Percentiles rank a stretch among this genome's conserved stretches.
Evolutionary conservation across 2,329 filamentous ascomycete species (phyloP).

Genomic region (Cladosporium sp.): DNA sequence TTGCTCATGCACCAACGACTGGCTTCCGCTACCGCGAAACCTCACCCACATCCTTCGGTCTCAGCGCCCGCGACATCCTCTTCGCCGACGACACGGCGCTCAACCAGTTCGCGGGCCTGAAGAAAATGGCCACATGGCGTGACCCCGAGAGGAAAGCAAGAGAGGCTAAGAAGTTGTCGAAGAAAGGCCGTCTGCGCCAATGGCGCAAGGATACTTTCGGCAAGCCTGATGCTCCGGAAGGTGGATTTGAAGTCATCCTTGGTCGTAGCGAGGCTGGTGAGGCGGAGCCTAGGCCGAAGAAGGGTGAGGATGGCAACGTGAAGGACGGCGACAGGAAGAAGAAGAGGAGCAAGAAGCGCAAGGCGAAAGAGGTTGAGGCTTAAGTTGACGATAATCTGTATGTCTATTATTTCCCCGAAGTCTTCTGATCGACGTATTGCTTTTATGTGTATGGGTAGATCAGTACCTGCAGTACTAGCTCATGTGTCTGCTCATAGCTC

Average conservation of each 20-base stretch:
- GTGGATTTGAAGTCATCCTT: conserved; percentile 35
- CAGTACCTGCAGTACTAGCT: too few species aligned
- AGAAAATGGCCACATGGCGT: conserved; percentile 88
- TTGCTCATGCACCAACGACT: conserved; percentile 54
- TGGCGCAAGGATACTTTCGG: conserved; percentile 74
- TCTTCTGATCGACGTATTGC: too few species aligned
- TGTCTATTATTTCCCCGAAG: too few species aligned
- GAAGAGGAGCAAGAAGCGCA: conserved; percentile 36
- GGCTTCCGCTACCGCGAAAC: conserved; percentile 92
- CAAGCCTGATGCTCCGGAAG: conserved; percentile 49
- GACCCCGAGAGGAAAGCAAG: conserved; percentile 84
- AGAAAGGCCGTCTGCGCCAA: conserved; percentile 84
- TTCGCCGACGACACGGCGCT: conserved; percentile 80
- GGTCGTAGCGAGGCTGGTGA: conserved; percentile 24
- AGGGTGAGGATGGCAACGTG: conserved; percentile 28
- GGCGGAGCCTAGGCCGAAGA: conserved; percentile 18
- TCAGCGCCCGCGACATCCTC: conserved; percentile 86
- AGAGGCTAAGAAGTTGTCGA: conserved; percentile 83
- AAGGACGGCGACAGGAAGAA: conserved; percentile 35
- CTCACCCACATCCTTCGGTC: conserved; percentile 81
- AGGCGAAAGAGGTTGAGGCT: conserved; percentile 33
- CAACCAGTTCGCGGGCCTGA: conserved; percentile 87
- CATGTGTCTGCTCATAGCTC: too few species aligned
- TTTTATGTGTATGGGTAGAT: too few species aligned
- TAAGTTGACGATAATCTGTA: background rate